Evolutionary conservation across 2,329 filamentous ascomycete genomes (phyloP).

Genomic region (Colletotrichum spaethianum): DNA sequence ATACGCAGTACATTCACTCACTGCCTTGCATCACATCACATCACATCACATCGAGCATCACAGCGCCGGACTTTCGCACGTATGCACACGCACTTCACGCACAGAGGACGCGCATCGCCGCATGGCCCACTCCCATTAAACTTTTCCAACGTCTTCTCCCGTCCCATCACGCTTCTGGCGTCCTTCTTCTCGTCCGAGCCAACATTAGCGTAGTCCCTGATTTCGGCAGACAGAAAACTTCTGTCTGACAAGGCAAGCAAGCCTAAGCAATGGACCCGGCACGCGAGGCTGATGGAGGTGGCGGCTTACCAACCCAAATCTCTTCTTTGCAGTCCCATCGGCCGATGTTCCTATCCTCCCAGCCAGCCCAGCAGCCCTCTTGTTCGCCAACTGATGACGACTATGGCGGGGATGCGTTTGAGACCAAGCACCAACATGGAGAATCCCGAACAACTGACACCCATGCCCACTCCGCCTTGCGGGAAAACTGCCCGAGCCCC

Average conservation of each 20-base stretch:
- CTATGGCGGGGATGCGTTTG: neutral
- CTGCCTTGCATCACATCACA: neutral
- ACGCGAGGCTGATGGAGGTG: neutral
- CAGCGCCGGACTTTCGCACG: neutral
- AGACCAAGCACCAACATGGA: constrained; percentile 13
- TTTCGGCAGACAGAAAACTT: constrained; percentile 8
- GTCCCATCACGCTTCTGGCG: neutral
- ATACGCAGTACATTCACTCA: neutral
- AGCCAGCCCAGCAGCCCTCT: neutral
- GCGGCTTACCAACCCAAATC: constrained; percentile 1
- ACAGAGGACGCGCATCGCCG: neutral
- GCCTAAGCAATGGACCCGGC: constrained; percentile 9
- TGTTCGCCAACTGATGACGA: constrained; percentile 3
- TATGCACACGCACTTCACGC: neutral
- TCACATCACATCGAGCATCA: neutral
- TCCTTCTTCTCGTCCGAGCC: constrained; percentile 8
- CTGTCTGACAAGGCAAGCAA: constrained; percentile 28
- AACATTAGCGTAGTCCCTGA: neutral
- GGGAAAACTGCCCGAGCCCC: constrained; percentile 9
- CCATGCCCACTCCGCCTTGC: constrained; percentile 23
- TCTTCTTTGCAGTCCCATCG: constrained; percentile 1
- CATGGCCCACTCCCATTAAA: neutral
- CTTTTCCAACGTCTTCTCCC: neutral
- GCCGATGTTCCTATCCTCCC: neutral
- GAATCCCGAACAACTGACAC: neutral